Base-by-base conservation (phyloP, 2,329 filamentous ascomycete genomes). In the Epichloe glyceriae region DNA sequence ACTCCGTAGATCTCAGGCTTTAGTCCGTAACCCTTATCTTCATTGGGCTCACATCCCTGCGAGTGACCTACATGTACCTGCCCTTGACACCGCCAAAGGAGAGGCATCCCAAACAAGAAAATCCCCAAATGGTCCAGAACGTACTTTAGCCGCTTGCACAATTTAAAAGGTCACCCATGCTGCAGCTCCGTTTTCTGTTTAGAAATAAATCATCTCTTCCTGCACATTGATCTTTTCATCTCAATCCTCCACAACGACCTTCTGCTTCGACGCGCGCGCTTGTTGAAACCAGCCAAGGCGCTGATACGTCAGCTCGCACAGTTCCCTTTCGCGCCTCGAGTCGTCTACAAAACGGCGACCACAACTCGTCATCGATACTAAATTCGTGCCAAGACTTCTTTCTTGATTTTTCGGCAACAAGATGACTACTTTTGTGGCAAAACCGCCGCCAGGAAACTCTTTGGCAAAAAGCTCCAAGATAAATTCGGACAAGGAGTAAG, bases 401-500 rank as follows among this genome's bases (percentile, higher is more conserved):
- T 15, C 35, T 37, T 19, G 3, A 40, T 26, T 3, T n/a, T 4
- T 34, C 15, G 14, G 4, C 17, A n/a, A 11, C 37, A 46, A 30
- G 38, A 83, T 83, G 80, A 67, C 78, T 38, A 68, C 69, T 34
- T 60, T 74, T 34, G 60, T 79, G 30, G 70, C 74, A 53, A 82
- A 61, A 67, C 74, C 52, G 68, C 81, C 42, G 71, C 70, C 55
- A 78, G 76, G 61, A 79, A 71, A 62, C 72, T 83, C 38, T 64
- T 83, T 48, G 73, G 74, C 42, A 80, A 83, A 62, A 71, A 69
- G 14, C 54, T 75, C 6, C 63, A 73, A 52, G 82, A 82, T 60
- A 78, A 78, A 55, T 79, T 79, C 56, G 79, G 78, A 51, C 70
- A 70, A 57, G 76, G 75, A 63, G 77, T 79, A 67, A 54, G 65